phyloP scores from a whole-genome alignment of 495 filamentous ascomycete genomes.

The Penicillium atrosanguineum region DNA sequence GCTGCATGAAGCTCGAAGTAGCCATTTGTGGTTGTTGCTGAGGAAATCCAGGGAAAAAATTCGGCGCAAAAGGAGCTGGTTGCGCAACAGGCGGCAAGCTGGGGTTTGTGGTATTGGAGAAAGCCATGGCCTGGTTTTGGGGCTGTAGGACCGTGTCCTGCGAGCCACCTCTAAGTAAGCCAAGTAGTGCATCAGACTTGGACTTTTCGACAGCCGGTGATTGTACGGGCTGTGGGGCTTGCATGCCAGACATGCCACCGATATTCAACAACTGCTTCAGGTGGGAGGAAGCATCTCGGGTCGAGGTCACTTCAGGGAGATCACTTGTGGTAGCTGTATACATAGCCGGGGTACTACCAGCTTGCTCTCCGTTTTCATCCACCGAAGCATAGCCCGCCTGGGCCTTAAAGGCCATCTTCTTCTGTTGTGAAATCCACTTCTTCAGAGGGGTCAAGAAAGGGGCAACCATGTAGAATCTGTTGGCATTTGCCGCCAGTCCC shows the following conservation, averaged over 20 bases:
- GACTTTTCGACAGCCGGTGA: constrained; percentile 23
- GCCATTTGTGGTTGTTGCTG: constrained; percentile 28
- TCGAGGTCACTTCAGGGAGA: constrained; percentile 37
- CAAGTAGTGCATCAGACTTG: constrained; percentile 55
- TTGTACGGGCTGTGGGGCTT: constrained; percentile 8
- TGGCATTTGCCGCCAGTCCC: constrained; percentile 57
- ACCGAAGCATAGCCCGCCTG: constrained; percentile 34
- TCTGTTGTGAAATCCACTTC: constrained; percentile 86
- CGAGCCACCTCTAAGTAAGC: constrained; percentile 53
- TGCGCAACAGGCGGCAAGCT: constrained; percentile 32
- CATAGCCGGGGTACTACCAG: constrained; percentile 15
- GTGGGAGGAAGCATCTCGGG: constrained; percentile 56
- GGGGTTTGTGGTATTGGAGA: constrained; percentile 25
- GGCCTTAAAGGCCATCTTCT: constrained; percentile 56
- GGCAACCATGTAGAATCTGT: constrained; percentile 97
- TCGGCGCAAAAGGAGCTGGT: constrained; percentile 42
- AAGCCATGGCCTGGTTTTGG: constrained; percentile 38
- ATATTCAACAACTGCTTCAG: constrained; percentile 65
- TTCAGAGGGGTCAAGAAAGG: constrained; percentile 84
- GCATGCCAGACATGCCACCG: constrained; percentile 30
- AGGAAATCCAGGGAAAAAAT: constrained; percentile 38
- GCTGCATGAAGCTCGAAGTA: constrained; percentile 18
- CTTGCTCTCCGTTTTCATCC: constrained; percentile 29
- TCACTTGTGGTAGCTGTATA: constrained; percentile 30
- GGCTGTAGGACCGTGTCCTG: constrained; percentile 29